Evolutionary conservation across 768 basidiomycete species (phyloP).

Genomic region (Albatrellus ellisii): DNA sequence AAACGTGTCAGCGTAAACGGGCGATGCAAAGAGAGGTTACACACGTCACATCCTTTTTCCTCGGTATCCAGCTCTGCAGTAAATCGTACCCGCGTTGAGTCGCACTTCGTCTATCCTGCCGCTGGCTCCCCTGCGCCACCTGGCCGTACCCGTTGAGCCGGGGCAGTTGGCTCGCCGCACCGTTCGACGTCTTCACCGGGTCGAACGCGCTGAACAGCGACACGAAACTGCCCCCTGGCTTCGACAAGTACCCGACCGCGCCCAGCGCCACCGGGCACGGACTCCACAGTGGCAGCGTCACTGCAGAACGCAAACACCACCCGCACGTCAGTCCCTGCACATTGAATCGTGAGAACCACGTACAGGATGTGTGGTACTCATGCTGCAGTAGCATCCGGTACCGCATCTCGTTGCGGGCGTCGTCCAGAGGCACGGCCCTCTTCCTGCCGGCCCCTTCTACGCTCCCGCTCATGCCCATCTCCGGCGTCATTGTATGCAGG

Average conservation of each 20-base stretch:
- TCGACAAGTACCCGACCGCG: constrained; percentile 62
- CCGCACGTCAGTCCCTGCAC: background rate
- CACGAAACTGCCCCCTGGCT: constrained; percentile 55
- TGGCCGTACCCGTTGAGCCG: constrained; percentile 54
- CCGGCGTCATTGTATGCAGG: no score
- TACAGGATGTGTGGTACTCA: constrained; percentile 55
- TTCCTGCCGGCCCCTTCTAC: background rate
- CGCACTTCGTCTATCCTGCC: constrained; percentile 44
- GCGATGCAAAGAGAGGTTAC: background rate
- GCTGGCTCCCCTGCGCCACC: constrained; percentile 32
- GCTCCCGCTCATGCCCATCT: background rate
- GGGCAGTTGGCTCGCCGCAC: constrained; percentile 33
- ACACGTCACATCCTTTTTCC: constrained; percentile 5
- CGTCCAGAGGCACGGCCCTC: constrained; percentile 23
- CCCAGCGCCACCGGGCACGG: constrained; percentile 52
- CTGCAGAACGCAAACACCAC: no score
- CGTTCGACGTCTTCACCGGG: constrained; percentile 33
- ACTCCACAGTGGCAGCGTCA: constrained; percentile 48
- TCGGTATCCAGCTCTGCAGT: constrained; percentile 33
- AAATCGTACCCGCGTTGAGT: constrained; percentile 45
- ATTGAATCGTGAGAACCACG: constrained; percentile 14
- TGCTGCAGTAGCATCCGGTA: constrained; percentile 59
- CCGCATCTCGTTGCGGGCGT: constrained; percentile 44
- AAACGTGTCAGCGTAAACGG: background rate
- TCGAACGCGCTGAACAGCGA: constrained; percentile 59